phyloP scores from a whole-genome alignment of 306 rosid species.

The Amphicarpaea edgeworthii region DNA sequence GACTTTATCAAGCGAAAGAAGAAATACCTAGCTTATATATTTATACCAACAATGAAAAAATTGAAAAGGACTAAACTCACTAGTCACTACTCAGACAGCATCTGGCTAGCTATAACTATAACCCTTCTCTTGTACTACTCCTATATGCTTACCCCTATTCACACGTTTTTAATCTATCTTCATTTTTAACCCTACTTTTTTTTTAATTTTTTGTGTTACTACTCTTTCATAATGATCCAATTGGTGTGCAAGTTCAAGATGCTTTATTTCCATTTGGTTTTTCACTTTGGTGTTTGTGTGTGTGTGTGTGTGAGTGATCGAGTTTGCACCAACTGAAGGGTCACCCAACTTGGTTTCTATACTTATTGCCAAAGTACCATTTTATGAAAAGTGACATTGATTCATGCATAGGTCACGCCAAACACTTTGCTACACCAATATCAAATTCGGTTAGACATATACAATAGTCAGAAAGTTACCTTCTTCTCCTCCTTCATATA shows the following conservation, averaged over 20 bases:
- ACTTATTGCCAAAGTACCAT: conserved; percentile 50
- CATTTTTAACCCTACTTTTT: background rate
- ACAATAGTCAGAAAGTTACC: conserved; percentile 49
- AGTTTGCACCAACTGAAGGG: conserved; percentile 35
- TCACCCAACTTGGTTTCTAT: conserved; percentile 42
- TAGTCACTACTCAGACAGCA: conserved; percentile 23
- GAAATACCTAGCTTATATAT: conserved; percentile 30
- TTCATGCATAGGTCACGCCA: conserved; percentile 47
- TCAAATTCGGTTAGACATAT: conserved; percentile 53
- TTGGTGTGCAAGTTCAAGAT: conserved; percentile 32
- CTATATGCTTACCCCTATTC: conserved; percentile 5
- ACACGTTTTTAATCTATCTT: conserved; percentile 44
- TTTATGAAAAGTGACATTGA: conserved; percentile 50
- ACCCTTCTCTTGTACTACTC: background rate
- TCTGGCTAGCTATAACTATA: background rate
- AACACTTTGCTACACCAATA: conserved; percentile 48
- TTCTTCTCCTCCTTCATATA: conserved; percentile 25
- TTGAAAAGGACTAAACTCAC: conserved; percentile 44
- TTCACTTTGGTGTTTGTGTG: conserved; percentile 28
- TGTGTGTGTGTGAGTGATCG: no score
- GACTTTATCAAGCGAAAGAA: conserved; percentile 35
- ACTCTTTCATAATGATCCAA: conserved; percentile 13
- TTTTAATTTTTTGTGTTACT: background rate
- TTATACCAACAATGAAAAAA: conserved; percentile 49
- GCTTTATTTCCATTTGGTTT: background rate